These are phyloP conservation scores for Penicillium sp. DNA, from an alignment of 2,329 filamentous ascomycete species.

Conservation along the genomic window DNA sequence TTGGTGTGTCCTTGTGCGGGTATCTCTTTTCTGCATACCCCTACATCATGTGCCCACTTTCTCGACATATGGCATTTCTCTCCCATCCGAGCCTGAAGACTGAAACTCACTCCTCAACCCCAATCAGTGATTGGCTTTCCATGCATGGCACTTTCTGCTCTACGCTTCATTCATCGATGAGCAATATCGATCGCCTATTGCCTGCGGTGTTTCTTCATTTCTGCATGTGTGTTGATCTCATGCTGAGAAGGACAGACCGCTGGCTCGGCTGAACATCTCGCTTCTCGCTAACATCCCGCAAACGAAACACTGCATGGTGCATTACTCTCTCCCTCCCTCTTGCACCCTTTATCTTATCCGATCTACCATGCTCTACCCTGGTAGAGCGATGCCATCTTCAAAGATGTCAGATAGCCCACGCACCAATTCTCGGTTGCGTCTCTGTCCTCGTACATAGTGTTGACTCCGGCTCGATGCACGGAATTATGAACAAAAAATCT, in stretches of 20 bases:
- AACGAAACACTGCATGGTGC: not conserved
- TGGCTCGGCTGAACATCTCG: slow-evolving; percentile 14
- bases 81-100: not conserved
- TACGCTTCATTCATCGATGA: not conserved
- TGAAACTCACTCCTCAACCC: not conserved
- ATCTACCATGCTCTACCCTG: not conserved
- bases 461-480: slow-evolving; percentile 18
- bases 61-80: not conserved
- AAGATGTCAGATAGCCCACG: not conserved
- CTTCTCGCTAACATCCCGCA: not conserved
- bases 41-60: not conserved
- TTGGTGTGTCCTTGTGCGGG: not conserved
- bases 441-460: slow-evolving; percentile 24
- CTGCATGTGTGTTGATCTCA: slow-evolving; percentile 1
- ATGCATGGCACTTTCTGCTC: not conserved
- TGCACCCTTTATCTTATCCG: too few species aligned
- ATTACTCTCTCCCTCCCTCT: not conserved
- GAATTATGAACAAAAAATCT: slow-evolving; percentile 16
- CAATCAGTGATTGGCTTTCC: slow-evolving; percentile 1
- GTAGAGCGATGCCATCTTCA: not conserved
- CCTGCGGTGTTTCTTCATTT: not conserved
- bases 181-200: not conserved
- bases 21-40: not conserved
- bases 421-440: not conserved
- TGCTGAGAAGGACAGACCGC: slow-evolving; percentile 12